phyloP scores from a whole-genome alignment of 2,329 filamentous ascomycete species.

The Trematosphaeria pertusa region DNA sequence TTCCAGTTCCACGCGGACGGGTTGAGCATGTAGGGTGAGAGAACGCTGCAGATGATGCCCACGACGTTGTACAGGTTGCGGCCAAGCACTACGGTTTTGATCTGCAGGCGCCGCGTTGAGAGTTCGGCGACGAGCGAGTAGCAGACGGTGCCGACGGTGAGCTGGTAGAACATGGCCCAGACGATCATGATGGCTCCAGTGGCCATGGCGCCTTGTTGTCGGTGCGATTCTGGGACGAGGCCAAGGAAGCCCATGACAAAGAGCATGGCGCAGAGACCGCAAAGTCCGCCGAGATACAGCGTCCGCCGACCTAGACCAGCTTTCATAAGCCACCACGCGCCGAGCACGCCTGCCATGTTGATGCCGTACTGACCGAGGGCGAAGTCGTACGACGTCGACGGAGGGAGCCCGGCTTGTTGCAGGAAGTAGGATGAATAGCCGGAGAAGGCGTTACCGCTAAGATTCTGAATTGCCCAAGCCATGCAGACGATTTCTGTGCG shows the following conservation, averaged over 20 bases:
- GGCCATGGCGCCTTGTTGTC: conserved; percentile 70
- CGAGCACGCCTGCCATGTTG: conserved; percentile 81
- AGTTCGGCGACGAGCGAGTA: conserved; percentile 89
- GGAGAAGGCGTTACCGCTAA: conserved; percentile 56
- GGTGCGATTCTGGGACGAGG: conserved; percentile 68
- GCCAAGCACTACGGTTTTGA: conserved; percentile 89
- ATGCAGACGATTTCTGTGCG: conserved; percentile 75
- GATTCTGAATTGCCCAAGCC: conserved; percentile 58
- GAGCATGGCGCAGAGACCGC: conserved; percentile 75
- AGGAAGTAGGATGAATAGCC: conserved; percentile 60
- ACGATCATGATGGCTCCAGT: conserved; percentile 80
- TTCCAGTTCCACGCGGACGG: conserved; percentile 86
- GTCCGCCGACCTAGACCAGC: conserved; percentile 75
- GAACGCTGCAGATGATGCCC: conserved; percentile 78
- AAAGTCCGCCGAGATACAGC: conserved; percentile 77
- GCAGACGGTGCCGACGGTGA: conserved; percentile 86
- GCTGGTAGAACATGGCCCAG: conserved; percentile 70
- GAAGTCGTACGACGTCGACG: conserved; percentile 54
- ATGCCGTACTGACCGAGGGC: conserved; percentile 66
- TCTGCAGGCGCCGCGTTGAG: conserved; percentile 80
- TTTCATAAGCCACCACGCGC: conserved; percentile 82
- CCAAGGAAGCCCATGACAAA: conserved; percentile 85
- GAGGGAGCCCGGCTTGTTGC: conserved; percentile 54
- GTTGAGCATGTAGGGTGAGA: conserved; percentile 94
- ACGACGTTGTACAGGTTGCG: conserved; percentile 80